A percentile compares a stretch with the other conserved stretches of the same genome.
phyloP scores from a whole-genome alignment of 352 stramenopile genomes.

The Phytophthora megakarya region DNA sequence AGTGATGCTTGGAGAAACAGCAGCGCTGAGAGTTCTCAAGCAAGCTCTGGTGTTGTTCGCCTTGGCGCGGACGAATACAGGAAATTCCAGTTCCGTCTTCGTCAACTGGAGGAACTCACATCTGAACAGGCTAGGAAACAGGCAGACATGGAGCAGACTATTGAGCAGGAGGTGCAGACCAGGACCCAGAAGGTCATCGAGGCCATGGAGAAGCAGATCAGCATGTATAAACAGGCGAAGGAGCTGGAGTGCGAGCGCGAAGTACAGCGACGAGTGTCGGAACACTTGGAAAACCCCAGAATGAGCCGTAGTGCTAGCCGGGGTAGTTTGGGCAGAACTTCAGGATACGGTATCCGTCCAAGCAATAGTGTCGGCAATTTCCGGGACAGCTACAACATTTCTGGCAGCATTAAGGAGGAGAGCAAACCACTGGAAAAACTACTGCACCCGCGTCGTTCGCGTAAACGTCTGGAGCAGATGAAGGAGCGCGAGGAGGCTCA shows the following conservation, averaged over 20 bases:
- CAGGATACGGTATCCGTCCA: conserved; percentile 17
- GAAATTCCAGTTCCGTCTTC: conserved; percentile 84
- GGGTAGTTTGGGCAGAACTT: conserved; percentile 27
- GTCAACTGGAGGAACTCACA: conserved; percentile 77
- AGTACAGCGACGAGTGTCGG: conserved; percentile 72
- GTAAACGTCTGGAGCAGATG: conserved; percentile 63
- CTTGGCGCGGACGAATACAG: conserved; percentile 78
- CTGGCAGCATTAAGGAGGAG: conserved; percentile 43
- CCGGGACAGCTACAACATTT: conserved; percentile 46
- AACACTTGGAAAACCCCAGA: conserved; percentile 38
- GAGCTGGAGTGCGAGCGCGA: conserved; percentile 81
- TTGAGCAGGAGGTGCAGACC: conserved; percentile 71
- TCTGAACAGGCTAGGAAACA: conserved; percentile 75
- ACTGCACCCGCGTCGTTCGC: conserved; percentile 74
- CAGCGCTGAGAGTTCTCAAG: conserved; percentile 31
- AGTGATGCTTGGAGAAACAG: conserved; percentile 26
- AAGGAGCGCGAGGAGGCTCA: conserved; percentile 76
- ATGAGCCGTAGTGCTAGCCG: conserved; percentile 29
- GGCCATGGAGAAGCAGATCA: conserved; percentile 85
- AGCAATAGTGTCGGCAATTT: conserved; percentile 34
- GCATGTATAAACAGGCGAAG: conserved; percentile 86
- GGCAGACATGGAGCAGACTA: conserved; percentile 73
- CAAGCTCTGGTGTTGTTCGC: conserved; percentile 45
- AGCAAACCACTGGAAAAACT: conserved; percentile 75
- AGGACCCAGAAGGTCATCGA: conserved; percentile 72